Evolutionary conservation across 2,329 filamentous ascomycete genomes (phyloP).

Genomic region (Hymenoscyphus occultus): DNA sequence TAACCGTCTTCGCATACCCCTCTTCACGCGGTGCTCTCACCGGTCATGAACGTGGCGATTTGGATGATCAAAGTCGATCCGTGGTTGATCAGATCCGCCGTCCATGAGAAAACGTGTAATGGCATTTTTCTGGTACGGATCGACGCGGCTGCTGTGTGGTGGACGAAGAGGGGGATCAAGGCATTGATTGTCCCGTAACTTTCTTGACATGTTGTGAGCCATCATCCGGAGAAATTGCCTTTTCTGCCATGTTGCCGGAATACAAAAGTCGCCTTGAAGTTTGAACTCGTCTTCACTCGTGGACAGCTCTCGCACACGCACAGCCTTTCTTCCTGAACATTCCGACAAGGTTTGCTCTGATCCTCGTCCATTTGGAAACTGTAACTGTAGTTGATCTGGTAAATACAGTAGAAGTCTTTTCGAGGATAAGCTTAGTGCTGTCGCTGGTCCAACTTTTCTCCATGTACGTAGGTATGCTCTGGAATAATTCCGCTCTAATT

Average conservation of each 20-base stretch:
- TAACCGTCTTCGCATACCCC: slow-evolving; percentile 1
- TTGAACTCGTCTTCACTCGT: background rate
- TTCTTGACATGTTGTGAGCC: background rate
- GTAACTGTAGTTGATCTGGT: background rate
- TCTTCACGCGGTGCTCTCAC: background rate
- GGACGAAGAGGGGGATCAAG: background rate
- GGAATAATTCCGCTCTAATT: too few relatives aligned
- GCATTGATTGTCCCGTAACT: background rate
- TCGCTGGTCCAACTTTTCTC: too few relatives aligned
- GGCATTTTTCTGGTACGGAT: background rate
- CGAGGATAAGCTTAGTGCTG: background rate
- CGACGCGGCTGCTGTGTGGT: background rate
- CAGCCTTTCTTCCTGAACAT: background rate
- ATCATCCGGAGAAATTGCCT: slow-evolving; percentile 1
- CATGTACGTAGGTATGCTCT: too few relatives aligned
- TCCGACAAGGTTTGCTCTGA: background rate
- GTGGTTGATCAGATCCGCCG: background rate
- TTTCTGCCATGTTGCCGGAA: slow-evolving; percentile 1
- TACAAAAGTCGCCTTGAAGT: background rate
- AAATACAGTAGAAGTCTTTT: background rate
- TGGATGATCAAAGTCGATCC: background rate
- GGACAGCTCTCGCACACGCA: background rate
- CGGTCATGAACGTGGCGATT: background rate
- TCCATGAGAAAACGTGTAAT: slow-evolving; percentile 2
- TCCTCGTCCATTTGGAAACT: background rate